phyloP scores from a whole-genome alignment of 768 basidiomycete genomes.

The Tulasnella sp. region DNA sequence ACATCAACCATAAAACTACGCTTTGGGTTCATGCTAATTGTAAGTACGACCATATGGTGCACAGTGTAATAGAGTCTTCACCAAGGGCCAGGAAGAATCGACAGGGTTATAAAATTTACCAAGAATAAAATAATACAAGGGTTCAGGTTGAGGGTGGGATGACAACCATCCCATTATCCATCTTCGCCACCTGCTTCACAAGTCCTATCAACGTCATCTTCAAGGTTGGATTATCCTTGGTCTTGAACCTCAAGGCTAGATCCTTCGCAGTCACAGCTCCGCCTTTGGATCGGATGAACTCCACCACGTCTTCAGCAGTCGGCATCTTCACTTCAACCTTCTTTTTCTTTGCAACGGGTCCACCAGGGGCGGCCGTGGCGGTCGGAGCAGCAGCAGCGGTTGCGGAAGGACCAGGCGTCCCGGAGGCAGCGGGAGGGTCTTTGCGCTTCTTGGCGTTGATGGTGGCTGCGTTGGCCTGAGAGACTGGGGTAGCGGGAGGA shows the following conservation, averaged over 20 bases:
- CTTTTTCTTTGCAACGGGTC: conserved; percentile 34
- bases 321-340: conserved; percentile 27
- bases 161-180: conserved; percentile 32
- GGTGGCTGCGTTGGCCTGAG: conserved; percentile 26
- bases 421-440: conserved; percentile 31
- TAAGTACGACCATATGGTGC: no score
- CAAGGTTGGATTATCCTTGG: conserved; percentile 56
- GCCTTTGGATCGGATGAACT: conserved; percentile 55
- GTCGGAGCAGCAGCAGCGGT: background rate
- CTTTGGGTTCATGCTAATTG: no score
- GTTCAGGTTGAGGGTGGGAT: no score
- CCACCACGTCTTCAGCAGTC: conserved; percentile 43
- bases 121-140: no score
- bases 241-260: conserved; percentile 69
- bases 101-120: no score
- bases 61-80: no score
- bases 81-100: no score
- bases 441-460: conserved; percentile 47
- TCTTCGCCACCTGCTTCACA: conserved; percentile 65
- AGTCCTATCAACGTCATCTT: conserved; percentile 66
- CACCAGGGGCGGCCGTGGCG: background rate
- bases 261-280: conserved; percentile 64
- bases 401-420: conserved; percentile 19
- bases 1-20: no score
- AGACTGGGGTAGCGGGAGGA: conserved; percentile 31